Evolutionary conservation across 768 basidiomycete species (phyloP), one percentile per base, ranked within the genome.

Genomic region (Kondoa malvinella): DNA sequence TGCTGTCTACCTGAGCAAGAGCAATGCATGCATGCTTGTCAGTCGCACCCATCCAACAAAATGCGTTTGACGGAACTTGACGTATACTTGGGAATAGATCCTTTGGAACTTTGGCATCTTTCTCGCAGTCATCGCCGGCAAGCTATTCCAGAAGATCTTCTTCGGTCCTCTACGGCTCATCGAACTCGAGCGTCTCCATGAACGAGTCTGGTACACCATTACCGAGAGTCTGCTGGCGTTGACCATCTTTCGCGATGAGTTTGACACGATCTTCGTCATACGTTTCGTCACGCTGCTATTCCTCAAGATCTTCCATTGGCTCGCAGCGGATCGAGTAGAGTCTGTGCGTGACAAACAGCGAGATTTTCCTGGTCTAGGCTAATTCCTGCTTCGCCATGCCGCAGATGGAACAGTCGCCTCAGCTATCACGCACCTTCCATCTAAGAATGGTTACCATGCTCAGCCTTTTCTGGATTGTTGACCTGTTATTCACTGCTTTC

Each of bases 301-400:
- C 72, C 82, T 95, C 72, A 97, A 96, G 76, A 92, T 90, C 59
- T 97, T 97, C 78, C 95, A 99, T 76, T 99, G 95, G 95, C 82
- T 99, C 33, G 84, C 92, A 67, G 83, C 85, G 3, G 95, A 97
- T 77, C 84, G 95, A 62, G 88, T 99, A 65, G 95, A 99, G 83
- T 92, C 89, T 84, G 94, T 94, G 69, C 73, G 83, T 75, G n/a
- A n/a, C n/a, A n/a, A n/a, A n/a, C n/a, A n/a, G n/a, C n/a, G n/a
- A n/a, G n/a, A n/a, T 0, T 27, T 56, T n/a, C n/a, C n/a, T n/a
- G n/a, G n/a, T n/a, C n/a, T n/a, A n/a, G n/a, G n/a, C 16, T n/a
- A n/a, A n/a, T n/a, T n/a, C n/a, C n/a, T n/a, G n/a, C n/a, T n/a
- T n/a, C n/a, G n/a, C 33, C 66, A 4, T 59, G 2, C 1, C 34